A percentile compares a stretch with the other conserved stretches of the same genome.
Evolutionary conservation across 2,329 filamentous ascomycete genomes (phyloP).

Genomic region (Colletotrichum australisinense): DNA sequence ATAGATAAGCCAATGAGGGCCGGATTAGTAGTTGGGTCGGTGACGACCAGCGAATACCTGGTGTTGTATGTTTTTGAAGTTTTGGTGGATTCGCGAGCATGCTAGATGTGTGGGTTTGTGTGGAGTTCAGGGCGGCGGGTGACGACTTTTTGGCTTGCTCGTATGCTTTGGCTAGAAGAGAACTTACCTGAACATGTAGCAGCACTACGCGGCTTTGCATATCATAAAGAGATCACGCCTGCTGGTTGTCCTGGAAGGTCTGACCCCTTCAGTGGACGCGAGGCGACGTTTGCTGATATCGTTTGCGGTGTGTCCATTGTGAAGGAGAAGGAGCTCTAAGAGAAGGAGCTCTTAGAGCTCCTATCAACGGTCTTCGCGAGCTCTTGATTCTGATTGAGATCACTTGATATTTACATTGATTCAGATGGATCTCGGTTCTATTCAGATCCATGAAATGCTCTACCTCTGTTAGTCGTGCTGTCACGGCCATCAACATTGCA

Average conservation of each 20-base stretch:
- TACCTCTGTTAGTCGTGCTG: neutral
- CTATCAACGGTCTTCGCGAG: too few species aligned
- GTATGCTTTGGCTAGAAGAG: neutral
- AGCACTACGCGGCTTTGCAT: neutral
- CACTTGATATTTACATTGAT: neutral
- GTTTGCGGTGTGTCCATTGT: neutral
- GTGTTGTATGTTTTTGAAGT: neutral
- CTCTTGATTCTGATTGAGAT: neutral
- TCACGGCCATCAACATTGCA: neutral
- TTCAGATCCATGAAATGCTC: too few species aligned
- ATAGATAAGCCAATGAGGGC: neutral
- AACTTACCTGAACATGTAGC: neutral
- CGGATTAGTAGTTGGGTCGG: neutral
- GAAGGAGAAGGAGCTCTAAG: accelerated
- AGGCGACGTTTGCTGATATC: neutral
- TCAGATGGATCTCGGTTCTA: neutral
- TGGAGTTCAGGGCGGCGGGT: neutral
- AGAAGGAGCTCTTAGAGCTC: neutral
- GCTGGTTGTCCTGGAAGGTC: neutral
- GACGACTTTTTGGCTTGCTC: neutral
- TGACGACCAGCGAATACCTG: neutral
- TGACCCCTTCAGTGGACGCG: neutral
- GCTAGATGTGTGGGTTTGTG: neutral
- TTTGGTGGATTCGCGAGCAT: neutral
- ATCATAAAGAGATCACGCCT: neutral